These are phyloP conservation scores for Oryza glumipatula DNA, from an alignment of 176 grass and related monocot genomes.

Conservation along the genomic window DNA sequence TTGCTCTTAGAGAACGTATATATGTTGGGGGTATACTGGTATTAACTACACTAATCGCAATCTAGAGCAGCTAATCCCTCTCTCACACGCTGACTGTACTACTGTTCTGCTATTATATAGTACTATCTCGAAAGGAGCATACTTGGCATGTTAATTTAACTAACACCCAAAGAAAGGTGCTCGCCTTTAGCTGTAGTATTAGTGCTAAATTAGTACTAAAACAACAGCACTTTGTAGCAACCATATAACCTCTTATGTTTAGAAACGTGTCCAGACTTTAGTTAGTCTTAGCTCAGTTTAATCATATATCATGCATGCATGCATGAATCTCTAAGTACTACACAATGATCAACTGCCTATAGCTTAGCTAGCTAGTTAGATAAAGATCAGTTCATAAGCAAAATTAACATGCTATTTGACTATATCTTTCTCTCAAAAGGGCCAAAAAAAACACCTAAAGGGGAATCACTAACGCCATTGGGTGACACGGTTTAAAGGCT, in stretches of 20 bases:
- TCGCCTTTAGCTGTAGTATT: conserved; percentile 35
- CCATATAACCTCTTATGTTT: conserved; percentile 30
- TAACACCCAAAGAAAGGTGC: conserved; percentile 42
- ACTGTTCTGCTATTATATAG: neutral
- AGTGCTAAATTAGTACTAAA: conserved; percentile 23
- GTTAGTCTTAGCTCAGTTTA: neutral
- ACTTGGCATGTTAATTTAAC: conserved; percentile 11
- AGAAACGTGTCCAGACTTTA: conserved; percentile 55
- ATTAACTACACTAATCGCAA: too few species aligned
- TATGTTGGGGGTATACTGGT: too few species aligned
- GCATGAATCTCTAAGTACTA: conserved; percentile 21
- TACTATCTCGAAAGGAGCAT: conserved; percentile 10
- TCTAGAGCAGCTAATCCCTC: neutral
- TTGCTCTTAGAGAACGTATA: too few species aligned
- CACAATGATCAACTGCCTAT: neutral
- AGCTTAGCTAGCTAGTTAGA: neutral
- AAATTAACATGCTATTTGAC: neutral
- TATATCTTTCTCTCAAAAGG: conserved; percentile 51
- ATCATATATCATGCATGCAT: neutral
- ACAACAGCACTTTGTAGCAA: neutral
- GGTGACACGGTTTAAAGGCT: conserved; percentile 37
- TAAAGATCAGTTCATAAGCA: neutral
- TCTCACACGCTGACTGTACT: neutral
- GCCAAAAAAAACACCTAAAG: conserved; percentile 4
- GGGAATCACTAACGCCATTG: conserved; percentile 39